These are phyloP conservation scores for Tremellales sp. DNA, from an alignment of 1,284 basidiomycete genomes.

Conservation along the genomic window DNA sequence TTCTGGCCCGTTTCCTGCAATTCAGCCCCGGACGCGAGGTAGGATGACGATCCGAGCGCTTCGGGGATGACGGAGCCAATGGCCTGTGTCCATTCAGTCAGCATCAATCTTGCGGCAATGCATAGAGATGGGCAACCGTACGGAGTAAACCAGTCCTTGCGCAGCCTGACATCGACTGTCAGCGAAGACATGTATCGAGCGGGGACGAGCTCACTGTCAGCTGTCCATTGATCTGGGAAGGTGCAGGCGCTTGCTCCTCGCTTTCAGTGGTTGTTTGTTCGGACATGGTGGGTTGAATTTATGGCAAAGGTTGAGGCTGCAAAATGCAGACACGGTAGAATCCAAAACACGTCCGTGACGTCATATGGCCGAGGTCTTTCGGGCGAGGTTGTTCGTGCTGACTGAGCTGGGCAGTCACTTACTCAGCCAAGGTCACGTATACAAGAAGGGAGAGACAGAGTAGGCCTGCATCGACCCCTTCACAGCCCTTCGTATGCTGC, in stretches of 20 bases:
- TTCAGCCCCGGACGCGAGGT: slow-evolving; percentile 31
- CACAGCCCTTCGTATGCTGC: too few relatives aligned
- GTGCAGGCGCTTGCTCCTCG: slow-evolving; percentile 15
- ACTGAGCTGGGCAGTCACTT: too few relatives aligned
- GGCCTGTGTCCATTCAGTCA: slow-evolving; percentile 11
- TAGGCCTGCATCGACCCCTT: too few relatives aligned
- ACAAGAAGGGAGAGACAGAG: too few relatives aligned
- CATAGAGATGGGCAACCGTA: slow-evolving; percentile 1
- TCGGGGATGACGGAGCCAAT: slow-evolving; percentile 34
- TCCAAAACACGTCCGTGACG: too few relatives aligned
- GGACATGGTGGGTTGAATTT: too few relatives aligned
- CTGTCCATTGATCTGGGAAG: slow-evolving; percentile 36
- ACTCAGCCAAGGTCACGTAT: too few relatives aligned
- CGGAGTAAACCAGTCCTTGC: slow-evolving; percentile 16
- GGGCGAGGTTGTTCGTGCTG: too few relatives aligned
- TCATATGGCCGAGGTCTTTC: too few relatives aligned
- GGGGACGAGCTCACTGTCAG: slow-evolving; percentile 25
- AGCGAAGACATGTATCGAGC: not conserved
- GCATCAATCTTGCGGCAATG: not conserved
- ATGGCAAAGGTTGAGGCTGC: too few relatives aligned
- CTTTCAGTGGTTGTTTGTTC: slow-evolving; percentile 4
- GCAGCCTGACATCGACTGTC: slow-evolving; percentile 1
- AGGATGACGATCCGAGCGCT: slow-evolving; percentile 22
- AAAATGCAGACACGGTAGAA: too few relatives aligned
- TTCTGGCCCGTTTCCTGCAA: slow-evolving; percentile 31